Base-by-base conservation (phyloP, 2,329 filamentous ascomycete genomes). In the Camillea tinctor region DNA sequence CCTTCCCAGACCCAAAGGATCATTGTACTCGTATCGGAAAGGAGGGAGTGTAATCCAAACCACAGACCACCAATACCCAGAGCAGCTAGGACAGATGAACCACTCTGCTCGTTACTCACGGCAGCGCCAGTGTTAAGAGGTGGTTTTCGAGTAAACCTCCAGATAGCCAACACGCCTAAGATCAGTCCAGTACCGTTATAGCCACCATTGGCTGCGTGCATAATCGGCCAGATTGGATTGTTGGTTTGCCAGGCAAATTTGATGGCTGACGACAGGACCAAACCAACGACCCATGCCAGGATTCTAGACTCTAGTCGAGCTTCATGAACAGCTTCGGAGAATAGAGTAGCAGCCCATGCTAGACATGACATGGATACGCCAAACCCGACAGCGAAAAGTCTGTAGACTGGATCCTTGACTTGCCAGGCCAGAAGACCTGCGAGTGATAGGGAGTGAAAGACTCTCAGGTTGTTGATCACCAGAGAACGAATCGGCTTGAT, bases 1-100 rank as follows among this genome's bases (percentile, higher is more conserved):
- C 95, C 95, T 68, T 97, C 93, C 95, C 95, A 99, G 2, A 92
- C 92, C 95, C 95, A 99, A 17, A 93, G 83, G 60, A 98, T 97
- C 93, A 99, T 98, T 57, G 95, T 99, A 79, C 95, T 98, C 0
- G 93, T 96, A 73, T 99, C 95, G 0, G 95, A 97, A 11, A 99
- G 84, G 9, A 99, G 81, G 1, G 93, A 97, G 73, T 98, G 95
- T 71, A 98, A 82, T 4, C 85, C 91, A 71, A 99, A 99, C 71
- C 97, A 83, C 7, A 97, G 76, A 26, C 93, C 94, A 22, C 86
- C 93, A 58, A 98, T 76, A 60, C 95, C 92, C 54, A 95, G 76
- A 9, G 88, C 90, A 26, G 92, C 87, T 50, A 96, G 80, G 6
- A 89, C 66, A 0, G 88, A 83, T 17, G 91, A 93, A 1, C 90